Conservation (phyloP, 345 rosid species). For the Bretschneidera sinensis region DNA sequence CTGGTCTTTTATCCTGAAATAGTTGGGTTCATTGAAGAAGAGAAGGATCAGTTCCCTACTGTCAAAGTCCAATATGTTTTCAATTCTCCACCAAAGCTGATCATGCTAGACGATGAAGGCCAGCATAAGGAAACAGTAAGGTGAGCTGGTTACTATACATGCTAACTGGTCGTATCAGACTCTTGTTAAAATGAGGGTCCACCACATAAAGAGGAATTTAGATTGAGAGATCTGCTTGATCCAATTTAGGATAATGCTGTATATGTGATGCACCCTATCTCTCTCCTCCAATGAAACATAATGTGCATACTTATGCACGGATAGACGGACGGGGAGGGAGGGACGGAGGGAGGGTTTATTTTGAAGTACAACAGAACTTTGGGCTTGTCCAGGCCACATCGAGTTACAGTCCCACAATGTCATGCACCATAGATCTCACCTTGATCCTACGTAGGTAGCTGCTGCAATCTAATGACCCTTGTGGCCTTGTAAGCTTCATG, state of each 20-base stretch:
- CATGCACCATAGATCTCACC: too few relatives aligned
- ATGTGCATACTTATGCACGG: neutral
- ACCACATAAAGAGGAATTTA: neutral
- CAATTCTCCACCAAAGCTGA: constrained; percentile 95
- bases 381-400: neutral
- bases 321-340: neutral
- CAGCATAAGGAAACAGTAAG: constrained; percentile 69
- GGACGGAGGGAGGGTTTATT: too few relatives aligned
- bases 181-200: neutral
- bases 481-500: too few relatives aligned
- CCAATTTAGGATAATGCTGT: constrained; percentile 1
- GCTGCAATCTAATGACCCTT: too few relatives aligned
- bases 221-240: neutral
- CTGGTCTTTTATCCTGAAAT: constrained; percentile 90
- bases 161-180: constrained; percentile 5
- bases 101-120: constrained; percentile 75
- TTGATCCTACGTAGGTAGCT: too few relatives aligned
- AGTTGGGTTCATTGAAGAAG: constrained; percentile 87
- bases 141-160: constrained; percentile 25
- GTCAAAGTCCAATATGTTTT: constrained; percentile 70
- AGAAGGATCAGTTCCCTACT: constrained; percentile 69
- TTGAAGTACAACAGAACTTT: too few relatives aligned
- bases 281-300: neutral
- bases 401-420: too few relatives aligned
- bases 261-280: too few relatives aligned